Percentiles rank a stretch among this genome's conserved stretches.
phyloP scores from a whole-genome alignment of 2,329 filamentous ascomycete genomes.

The Apiospora aurea region DNA sequence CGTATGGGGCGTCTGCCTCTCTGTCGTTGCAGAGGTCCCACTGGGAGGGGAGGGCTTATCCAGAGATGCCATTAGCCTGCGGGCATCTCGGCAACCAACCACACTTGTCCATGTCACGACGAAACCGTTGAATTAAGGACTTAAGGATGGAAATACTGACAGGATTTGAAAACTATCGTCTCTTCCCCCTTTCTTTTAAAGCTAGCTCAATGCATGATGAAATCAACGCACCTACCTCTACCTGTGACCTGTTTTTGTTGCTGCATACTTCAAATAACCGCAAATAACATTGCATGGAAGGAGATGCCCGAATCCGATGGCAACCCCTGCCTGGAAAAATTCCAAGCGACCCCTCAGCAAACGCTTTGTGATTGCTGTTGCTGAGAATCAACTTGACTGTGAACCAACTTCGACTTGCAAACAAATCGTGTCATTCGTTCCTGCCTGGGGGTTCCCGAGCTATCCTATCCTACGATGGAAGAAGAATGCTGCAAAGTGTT shows the following conservation, averaged over 20 bases:
- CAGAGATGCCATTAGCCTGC: background rate
- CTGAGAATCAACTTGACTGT: background rate
- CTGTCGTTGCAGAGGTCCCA: background rate
- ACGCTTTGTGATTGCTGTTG: background rate
- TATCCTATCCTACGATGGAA: background rate
- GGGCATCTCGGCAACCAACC: background rate
- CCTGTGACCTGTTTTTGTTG: background rate
- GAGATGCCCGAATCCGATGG: background rate
- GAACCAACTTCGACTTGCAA: background rate
- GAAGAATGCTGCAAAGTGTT: background rate
- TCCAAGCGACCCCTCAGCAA: background rate
- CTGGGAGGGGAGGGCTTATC: background rate
- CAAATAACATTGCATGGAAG: background rate
- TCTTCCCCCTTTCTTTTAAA: background rate
- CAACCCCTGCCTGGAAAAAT: background rate
- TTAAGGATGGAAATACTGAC: too few relatives aligned
- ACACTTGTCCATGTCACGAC: too few relatives aligned
- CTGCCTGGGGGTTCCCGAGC: background rate
- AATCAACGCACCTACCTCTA: background rate
- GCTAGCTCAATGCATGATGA: background rate
- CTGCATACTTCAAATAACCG: background rate
- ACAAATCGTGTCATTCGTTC: background rate
- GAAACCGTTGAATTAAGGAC: background rate
- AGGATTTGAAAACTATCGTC: too few relatives aligned
- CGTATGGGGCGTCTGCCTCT: background rate